Evolutionary conservation across 1,139 yeast genomes (phyloP).

Genomic region (Saccharomyces hybrid): DNA sequence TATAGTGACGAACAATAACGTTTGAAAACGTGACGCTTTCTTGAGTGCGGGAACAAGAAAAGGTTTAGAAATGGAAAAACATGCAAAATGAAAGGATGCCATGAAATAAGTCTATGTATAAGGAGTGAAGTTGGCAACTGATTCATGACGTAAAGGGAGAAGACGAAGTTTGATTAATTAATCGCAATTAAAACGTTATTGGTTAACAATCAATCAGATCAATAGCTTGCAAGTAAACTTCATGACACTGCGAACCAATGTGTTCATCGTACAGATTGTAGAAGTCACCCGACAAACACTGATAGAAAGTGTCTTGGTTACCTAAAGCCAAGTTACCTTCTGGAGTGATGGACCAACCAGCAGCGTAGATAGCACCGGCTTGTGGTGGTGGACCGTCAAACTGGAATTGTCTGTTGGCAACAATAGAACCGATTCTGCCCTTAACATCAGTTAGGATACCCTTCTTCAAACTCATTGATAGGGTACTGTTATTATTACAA

Average conservation of each 20-base stretch:
- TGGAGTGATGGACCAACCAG: slow-evolving; percentile 66
- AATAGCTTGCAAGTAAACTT: slow-evolving; percentile 57
- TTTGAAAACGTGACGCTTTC: neutral
- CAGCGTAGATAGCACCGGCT: slow-evolving; percentile 82
- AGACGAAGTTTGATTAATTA: neutral
- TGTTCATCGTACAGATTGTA: slow-evolving; percentile 74
- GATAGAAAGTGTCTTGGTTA: slow-evolving; percentile 58
- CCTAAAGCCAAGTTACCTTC: slow-evolving; percentile 71
- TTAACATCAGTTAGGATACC: slow-evolving; percentile 51
- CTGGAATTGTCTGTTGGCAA: slow-evolving; percentile 84
- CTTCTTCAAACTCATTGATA: slow-evolving; percentile 47
- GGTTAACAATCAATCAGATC: slow-evolving; percentile 54
- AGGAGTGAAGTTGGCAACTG: neutral
- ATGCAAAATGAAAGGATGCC: slow-evolving; percentile 17
- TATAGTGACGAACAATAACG: slow-evolving; percentile 1
- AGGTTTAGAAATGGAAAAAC: neutral
- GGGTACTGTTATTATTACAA: slow-evolving; percentile 44
- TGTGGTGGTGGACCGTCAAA: slow-evolving; percentile 90
- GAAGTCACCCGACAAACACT: slow-evolving; percentile 74
- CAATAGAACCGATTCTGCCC: slow-evolving; percentile 77
- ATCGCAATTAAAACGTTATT: neutral
- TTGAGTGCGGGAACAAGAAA: neutral
- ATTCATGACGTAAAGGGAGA: neutral
- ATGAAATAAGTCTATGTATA: slow-evolving; percentile 1
- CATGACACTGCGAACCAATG: slow-evolving; percentile 58